Conservation (phyloP, 2,329 filamentous ascomycete species). For the Xylaria sp. region DNA sequence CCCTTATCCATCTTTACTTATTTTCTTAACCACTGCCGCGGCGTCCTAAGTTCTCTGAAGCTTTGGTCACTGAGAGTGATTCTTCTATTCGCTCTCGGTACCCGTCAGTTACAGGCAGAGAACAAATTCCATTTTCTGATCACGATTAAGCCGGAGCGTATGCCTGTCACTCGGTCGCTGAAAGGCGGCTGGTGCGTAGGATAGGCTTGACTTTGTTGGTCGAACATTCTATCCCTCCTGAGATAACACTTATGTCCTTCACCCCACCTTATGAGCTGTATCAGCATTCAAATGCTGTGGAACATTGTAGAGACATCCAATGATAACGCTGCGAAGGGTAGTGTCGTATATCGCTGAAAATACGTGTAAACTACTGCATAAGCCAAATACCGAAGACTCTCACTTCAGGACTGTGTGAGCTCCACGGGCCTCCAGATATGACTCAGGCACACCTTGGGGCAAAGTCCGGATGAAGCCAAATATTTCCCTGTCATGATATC, state of each 20-base stretch:
- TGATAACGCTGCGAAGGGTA: slow-evolving; percentile 2
- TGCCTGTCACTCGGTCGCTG: slow-evolving; percentile 80
- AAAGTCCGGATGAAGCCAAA: slow-evolving; percentile 84
- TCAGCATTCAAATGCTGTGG: background rate
- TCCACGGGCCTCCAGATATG: slow-evolving; percentile 87
- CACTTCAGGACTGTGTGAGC: slow-evolving; percentile 94
- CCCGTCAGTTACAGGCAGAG: slow-evolving; percentile 80
- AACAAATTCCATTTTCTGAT: slow-evolving; percentile 68
- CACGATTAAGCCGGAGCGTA: slow-evolving; percentile 99
- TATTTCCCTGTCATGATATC: slow-evolving; percentile 93
- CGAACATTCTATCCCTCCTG: slow-evolving; percentile 67
- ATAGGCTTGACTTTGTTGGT: slow-evolving; percentile 95
- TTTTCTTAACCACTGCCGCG: slow-evolving; percentile 57
- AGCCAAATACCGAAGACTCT: slow-evolving; percentile 44
- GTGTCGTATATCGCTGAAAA: slow-evolving; percentile 2
- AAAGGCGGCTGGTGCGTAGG: slow-evolving; percentile 87
- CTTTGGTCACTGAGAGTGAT: slow-evolving; percentile 71
- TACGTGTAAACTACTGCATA: slow-evolving; percentile 1
- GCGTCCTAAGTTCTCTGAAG: slow-evolving; percentile 59
- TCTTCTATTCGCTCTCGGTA: slow-evolving; percentile 80
- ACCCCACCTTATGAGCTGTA: background rate
- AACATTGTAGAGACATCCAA: background rate
- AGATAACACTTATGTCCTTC: background rate
- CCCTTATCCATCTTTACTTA: background rate
- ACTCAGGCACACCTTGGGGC: slow-evolving; percentile 84